phyloP scores from a whole-genome alignment of 331 rosid genomes.

The Quercus phellos region DNA sequence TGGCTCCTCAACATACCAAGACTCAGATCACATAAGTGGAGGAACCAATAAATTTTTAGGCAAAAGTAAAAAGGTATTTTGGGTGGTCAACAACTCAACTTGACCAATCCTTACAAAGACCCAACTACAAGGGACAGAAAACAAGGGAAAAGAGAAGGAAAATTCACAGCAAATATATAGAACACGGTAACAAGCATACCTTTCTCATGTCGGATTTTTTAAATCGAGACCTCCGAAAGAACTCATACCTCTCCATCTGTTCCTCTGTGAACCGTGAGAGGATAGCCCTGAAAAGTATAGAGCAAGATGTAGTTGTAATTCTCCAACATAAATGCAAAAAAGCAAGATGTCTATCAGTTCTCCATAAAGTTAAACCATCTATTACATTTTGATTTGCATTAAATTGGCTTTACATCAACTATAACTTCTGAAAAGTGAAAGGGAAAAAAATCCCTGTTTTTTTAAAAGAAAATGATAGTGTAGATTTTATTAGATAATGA shows the following conservation, averaged over 20 bases:
- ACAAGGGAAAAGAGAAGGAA: neutral
- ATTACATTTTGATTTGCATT: too few species aligned
- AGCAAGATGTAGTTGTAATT: neutral
- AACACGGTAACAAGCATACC: conserved; percentile 31
- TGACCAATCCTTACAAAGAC: neutral
- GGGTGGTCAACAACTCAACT: neutral
- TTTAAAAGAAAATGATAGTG: too few species aligned
- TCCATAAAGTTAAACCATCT: neutral
- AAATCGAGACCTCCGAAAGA: conserved; percentile 88
- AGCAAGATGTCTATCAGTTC: neutral
- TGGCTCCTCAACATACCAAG: neutral
- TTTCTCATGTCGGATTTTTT: conserved; percentile 88
- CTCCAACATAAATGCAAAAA: neutral
- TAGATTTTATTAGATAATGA: too few species aligned
- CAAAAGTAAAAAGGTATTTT: neutral
- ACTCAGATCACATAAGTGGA: neutral
- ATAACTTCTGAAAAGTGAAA: neutral
- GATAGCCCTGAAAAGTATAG: conserved; percentile 50
- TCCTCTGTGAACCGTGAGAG: conserved; percentile 75
- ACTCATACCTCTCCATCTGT: conserved; percentile 91
- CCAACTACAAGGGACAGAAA: neutral
- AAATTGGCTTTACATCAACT: neutral
- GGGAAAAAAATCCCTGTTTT: neutral
- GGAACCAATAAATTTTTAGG: neutral
- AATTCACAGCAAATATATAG: neutral